phyloP scores from a whole-genome alignment of 345 rosid genomes.

The Abelmoschus esculentus region DNA sequence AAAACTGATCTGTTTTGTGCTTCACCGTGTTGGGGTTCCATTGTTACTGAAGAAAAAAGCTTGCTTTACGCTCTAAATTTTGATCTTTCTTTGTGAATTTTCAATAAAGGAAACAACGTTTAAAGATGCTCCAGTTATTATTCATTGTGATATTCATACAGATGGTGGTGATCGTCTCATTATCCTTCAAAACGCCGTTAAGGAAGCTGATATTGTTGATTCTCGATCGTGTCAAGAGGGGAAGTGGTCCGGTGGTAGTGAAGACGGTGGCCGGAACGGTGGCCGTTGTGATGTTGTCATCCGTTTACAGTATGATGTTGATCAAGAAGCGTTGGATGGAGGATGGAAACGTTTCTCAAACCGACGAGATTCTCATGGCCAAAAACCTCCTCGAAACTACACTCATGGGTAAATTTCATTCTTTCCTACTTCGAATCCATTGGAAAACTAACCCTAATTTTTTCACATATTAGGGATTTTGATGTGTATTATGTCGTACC shows the following conservation, averaged over 20 bases:
- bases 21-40: too few relatives aligned
- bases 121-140: slow-evolving; percentile 59
- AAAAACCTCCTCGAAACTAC: slow-evolving; percentile 73
- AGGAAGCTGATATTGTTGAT: slow-evolving; percentile 65
- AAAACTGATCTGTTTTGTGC: too few relatives aligned
- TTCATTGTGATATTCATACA: slow-evolving; percentile 49
- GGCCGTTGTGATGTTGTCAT: slow-evolving; percentile 42
- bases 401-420: slow-evolving; percentile 58
- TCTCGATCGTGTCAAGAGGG: slow-evolving; percentile 75
- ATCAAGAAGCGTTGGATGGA: slow-evolving; percentile 64
- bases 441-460: background rate
- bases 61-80: background rate
- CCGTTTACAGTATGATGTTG: slow-evolving; percentile 47
- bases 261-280: slow-evolving; percentile 71
- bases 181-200: slow-evolving; percentile 70
- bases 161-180: slow-evolving; percentile 45
- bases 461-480: too few relatives aligned
- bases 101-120: background rate
- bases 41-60: too few relatives aligned
- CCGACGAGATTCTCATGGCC: slow-evolving; percentile 83
- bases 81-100: background rate
- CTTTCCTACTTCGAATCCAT: background rate
- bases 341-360: slow-evolving; percentile 51
- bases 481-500: too few relatives aligned
- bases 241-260: slow-evolving; percentile 77